phyloP scores from a whole-genome alignment of 805 yeast species.

The Candida germanica region DNA sequence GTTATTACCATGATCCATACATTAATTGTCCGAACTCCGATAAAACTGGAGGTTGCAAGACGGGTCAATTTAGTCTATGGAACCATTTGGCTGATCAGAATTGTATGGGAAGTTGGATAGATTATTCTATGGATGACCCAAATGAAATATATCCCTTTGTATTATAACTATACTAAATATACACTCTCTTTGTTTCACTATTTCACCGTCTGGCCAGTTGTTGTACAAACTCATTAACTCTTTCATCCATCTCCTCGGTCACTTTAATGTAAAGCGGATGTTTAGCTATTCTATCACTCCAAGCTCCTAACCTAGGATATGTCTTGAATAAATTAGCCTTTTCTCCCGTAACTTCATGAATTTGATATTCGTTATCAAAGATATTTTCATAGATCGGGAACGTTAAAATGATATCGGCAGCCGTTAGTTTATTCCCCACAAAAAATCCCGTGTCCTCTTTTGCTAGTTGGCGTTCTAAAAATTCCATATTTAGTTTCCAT shows the following conservation, averaged over 20 bases:
- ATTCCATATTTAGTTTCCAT: constrained; percentile 30
- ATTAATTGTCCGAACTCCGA: constrained; percentile 64
- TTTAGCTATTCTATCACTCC: constrained; percentile 30
- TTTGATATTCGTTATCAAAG: constrained; percentile 35
- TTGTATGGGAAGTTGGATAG: constrained; percentile 72
- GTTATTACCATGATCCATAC: constrained; percentile 74
- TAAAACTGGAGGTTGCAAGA: constrained; percentile 44
- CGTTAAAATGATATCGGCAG: constrained; percentile 37
- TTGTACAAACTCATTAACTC: constrained; percentile 13
- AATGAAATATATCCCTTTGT: not conserved
- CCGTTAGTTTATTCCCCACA: constrained; percentile 36
- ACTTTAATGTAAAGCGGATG: constrained; percentile 33
- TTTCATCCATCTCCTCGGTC: constrained; percentile 29
- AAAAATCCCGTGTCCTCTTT: constrained; percentile 32
- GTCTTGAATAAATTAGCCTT: constrained; percentile 27
- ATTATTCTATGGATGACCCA: constrained; percentile 26
- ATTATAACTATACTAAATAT: not conserved
- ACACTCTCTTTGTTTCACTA: constrained; percentile 1
- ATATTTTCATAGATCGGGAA: constrained; percentile 36
- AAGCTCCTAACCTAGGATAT: constrained; percentile 36
- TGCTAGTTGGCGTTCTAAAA: constrained; percentile 23
- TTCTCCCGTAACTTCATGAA: constrained; percentile 31
- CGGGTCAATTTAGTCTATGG: constrained; percentile 55
- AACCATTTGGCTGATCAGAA: constrained; percentile 59
- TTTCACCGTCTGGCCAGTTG: constrained; percentile 3